phyloP scores from a whole-genome alignment of 805 yeast species.

The Maudiozyma bulderi region DNA sequence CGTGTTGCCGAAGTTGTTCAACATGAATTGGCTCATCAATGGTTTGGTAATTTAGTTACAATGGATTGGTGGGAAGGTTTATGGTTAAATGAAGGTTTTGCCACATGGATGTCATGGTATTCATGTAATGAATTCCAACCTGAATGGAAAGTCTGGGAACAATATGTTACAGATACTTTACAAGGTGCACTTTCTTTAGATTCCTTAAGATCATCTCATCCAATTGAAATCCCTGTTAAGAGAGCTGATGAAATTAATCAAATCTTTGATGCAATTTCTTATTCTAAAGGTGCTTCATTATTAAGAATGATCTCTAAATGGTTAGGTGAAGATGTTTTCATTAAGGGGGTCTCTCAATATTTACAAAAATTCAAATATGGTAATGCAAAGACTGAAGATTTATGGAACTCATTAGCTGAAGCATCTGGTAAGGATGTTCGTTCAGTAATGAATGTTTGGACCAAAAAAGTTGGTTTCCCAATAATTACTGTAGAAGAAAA shows the following conservation, averaged over 20 bases:
- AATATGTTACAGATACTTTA: slow-evolving; percentile 66
- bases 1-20: slow-evolving; percentile 80
- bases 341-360: slow-evolving; percentile 71
- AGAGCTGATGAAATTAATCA: slow-evolving; percentile 74
- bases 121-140: slow-evolving; percentile 69
- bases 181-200: slow-evolving; percentile 70
- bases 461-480: slow-evolving; percentile 70
- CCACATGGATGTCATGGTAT: slow-evolving; percentile 87
- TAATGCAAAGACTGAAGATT: slow-evolving; percentile 65
- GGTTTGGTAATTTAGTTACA: slow-evolving; percentile 85
- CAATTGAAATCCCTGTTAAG: slow-evolving; percentile 74
- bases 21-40: slow-evolving; percentile 86
- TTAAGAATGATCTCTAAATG: slow-evolving; percentile 72
- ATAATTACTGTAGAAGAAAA: slow-evolving; percentile 57
- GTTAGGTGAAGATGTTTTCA: slow-evolving; percentile 68
- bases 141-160: slow-evolving; percentile 82
- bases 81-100: slow-evolving; percentile 85
- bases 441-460: slow-evolving; percentile 71
- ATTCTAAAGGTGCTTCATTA: slow-evolving; percentile 70
- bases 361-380: slow-evolving; percentile 69
- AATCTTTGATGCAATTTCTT: slow-evolving; percentile 77
- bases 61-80: slow-evolving; percentile 92
- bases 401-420: slow-evolving; percentile 64
- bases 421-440: slow-evolving; percentile 67
- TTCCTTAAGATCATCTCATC: slow-evolving; percentile 74